These are phyloP conservation scores for Xerocomus potaroensis DNA, from an alignment of 768 basidiomycete genomes.

Conservation along the genomic window DNA sequence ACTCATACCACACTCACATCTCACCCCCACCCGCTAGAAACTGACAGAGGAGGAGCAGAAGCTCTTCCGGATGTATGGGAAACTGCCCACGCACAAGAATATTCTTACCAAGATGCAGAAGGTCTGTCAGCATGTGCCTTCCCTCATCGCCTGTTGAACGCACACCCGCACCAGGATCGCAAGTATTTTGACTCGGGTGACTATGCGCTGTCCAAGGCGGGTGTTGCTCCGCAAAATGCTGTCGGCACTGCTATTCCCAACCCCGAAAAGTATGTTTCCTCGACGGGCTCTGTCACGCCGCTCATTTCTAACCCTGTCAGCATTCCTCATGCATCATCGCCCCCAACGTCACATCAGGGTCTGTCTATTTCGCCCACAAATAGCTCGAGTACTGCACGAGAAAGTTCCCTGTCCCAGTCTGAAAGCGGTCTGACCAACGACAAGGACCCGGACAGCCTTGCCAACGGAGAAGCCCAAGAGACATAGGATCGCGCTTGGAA, in stretches of 20 bases:
- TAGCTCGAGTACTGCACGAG: constrained; percentile 61
- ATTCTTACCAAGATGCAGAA: constrained; percentile 93
- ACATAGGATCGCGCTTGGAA: constrained; percentile 9
- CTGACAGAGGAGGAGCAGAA: constrained; percentile 88
- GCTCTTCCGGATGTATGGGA: constrained; percentile 92
- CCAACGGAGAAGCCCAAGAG: constrained; percentile 12
- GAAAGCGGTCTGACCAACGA: constrained; percentile 22
- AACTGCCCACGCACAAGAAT: constrained; percentile 91
- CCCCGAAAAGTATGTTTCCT: constrained; percentile 78
- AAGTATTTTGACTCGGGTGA: constrained; percentile 99
- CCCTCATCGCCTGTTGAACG: constrained; percentile 5
- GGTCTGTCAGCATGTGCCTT: constrained; percentile 41
- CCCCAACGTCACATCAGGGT: constrained; percentile 49
- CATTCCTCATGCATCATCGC: constrained; percentile 86
- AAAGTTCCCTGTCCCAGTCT: constrained; percentile 35
- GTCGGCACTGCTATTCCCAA: constrained; percentile 98
- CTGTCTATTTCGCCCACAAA: constrained; percentile 76
- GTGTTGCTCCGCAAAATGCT: constrained; percentile 78
- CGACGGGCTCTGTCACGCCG: neutral
- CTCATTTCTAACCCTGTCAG: constrained; percentile 37
- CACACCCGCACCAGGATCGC: constrained; percentile 63
- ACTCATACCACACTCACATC: neutral
- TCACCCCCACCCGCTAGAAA: constrained; percentile 43
- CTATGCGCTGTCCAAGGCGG: constrained; percentile 95
- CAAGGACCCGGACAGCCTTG: constrained; percentile 3